Percentiles rank a stretch among this genome's conserved stretches.
phyloP scores from a whole-genome alignment of 768 basidiomycete genomes.

The Amanita thiersii region DNA sequence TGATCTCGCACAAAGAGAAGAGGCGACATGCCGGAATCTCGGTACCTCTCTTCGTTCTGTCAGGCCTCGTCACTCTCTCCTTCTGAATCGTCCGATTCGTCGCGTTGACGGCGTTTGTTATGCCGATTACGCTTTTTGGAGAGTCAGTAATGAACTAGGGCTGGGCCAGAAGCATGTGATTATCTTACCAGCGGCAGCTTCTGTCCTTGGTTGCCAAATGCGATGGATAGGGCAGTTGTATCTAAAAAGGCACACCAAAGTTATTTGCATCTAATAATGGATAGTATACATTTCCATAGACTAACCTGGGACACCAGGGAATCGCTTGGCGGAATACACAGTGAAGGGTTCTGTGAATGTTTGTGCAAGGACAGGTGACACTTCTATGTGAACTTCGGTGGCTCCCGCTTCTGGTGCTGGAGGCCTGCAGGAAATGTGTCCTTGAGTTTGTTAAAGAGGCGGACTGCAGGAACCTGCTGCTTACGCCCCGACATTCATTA shows the following conservation, averaged over 20 bases:
- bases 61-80: conserved; percentile 57
- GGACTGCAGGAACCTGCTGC: conserved; percentile 26
- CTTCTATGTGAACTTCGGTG: conserved; percentile 51
- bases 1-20: conserved; percentile 1
- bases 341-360: conserved; percentile 77
- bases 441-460: conserved; percentile 4
- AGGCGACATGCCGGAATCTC: too few relatives aligned
- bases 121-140: conserved; percentile 67
- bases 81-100: conserved; percentile 57
- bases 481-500: conserved; percentile 90
- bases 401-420: conserved; percentile 70
- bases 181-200: conserved; percentile 72
- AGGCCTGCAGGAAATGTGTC: conserved; percentile 30
- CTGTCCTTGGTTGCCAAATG: conserved; percentile 85
- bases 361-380: conserved; percentile 76
- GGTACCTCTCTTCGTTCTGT: neutral
- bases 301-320: conserved; percentile 88
- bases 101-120: conserved; percentile 55
- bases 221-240: conserved; percentile 84
- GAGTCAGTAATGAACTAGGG: conserved; percentile 14
- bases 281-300: conserved; percentile 7
- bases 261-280: neutral
- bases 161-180: conserved; percentile 12
- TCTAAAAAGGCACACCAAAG: conserved; percentile 34
- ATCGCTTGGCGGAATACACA: conserved; percentile 89